Percentiles rank a stretch among this genome's conserved stretches.
phyloP scores from a whole-genome alignment of 768 basidiomycete species.

The Suillus paluster region DNA sequence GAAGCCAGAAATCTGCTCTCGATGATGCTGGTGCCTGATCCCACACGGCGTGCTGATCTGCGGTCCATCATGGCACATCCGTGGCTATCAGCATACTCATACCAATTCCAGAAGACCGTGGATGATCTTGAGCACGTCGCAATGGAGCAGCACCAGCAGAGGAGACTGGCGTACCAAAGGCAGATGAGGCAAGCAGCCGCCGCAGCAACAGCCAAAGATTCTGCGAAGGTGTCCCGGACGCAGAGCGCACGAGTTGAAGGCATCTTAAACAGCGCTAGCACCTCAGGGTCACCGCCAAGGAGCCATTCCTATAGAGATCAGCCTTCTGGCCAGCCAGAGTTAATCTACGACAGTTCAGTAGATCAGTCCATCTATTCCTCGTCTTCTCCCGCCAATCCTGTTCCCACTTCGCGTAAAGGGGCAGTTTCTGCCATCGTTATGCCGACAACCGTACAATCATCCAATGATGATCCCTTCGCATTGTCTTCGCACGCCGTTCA shows the following conservation, averaged over 20 bases:
- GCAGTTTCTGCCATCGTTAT: slow-evolving; percentile 47
- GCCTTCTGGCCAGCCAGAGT: slow-evolving; percentile 62
- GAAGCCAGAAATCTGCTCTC: slow-evolving; percentile 84
- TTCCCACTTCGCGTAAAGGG: slow-evolving; percentile 44
- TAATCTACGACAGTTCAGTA: slow-evolving; percentile 72
- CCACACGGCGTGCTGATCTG: slow-evolving; percentile 76
- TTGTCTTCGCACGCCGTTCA: slow-evolving; percentile 36
- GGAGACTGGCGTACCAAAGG: slow-evolving; percentile 78
- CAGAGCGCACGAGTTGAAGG: slow-evolving; percentile 62
- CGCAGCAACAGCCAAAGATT: slow-evolving; percentile 33
- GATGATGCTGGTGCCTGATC: slow-evolving; percentile 95
- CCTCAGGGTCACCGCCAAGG: slow-evolving; percentile 40
- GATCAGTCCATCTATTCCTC: slow-evolving; percentile 57
- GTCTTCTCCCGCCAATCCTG: slow-evolving; percentile 35
- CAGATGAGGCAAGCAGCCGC: slow-evolving; percentile 69
- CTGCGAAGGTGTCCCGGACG: slow-evolving; percentile 44
- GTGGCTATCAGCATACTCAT: slow-evolving; percentile 66
- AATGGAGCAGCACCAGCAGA: slow-evolving; percentile 84
- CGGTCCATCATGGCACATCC: slow-evolving; percentile 82
- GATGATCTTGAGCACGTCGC: slow-evolving; percentile 81
- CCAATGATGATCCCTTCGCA: slow-evolving; percentile 73
- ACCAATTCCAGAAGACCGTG: slow-evolving; percentile 67
- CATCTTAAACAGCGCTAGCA: slow-evolving; percentile 36
- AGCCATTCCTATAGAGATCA: slow-evolving; percentile 55
- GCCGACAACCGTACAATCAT: slow-evolving; percentile 43